Evolutionary conservation across 805 yeast species (phyloP).

Genomic region (Suhomyces tanzawaensis): DNA sequence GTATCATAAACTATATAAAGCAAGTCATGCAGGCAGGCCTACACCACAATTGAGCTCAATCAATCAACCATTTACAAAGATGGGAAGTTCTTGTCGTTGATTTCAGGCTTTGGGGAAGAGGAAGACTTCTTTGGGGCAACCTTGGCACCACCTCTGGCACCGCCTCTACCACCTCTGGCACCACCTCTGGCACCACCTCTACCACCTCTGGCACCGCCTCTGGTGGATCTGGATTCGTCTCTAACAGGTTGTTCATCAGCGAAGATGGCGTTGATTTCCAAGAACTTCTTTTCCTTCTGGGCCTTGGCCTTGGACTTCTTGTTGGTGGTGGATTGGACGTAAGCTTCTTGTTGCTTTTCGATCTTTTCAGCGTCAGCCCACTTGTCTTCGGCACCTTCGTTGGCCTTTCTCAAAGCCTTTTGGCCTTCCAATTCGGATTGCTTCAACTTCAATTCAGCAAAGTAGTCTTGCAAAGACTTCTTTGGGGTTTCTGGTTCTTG

Average conservation of each 20-base stretch:
- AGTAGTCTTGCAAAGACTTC: slow-evolving; percentile 84
- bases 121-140: slow-evolving; percentile 26
- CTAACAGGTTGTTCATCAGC: slow-evolving; percentile 52
- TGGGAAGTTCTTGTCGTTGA: slow-evolving; percentile 71
- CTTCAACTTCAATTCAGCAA: slow-evolving; percentile 59
- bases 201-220: slow-evolving; percentile 36
- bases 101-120: slow-evolving; percentile 35
- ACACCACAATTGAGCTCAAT: too few species aligned
- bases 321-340: slow-evolving; percentile 55
- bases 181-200: slow-evolving; percentile 28
- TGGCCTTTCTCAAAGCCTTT: slow-evolving; percentile 46
- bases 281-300: slow-evolving; percentile 74
- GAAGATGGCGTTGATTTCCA: slow-evolving; percentile 73
- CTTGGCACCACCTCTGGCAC: slow-evolving; percentile 19
- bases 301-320: slow-evolving; percentile 73
- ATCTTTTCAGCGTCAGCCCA: slow-evolving; percentile 57
- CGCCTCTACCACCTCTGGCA: slow-evolving; percentile 14
- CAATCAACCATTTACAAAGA: too few species aligned
- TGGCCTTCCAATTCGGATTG: slow-evolving; percentile 39
- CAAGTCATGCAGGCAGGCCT: too few species aligned
- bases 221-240: slow-evolving; percentile 29
- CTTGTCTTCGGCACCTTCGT: slow-evolving; percentile 56
- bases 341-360: slow-evolving; percentile 62
- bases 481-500: slow-evolving; percentile 50
- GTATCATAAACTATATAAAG: too few species aligned